phyloP scores from a whole-genome alignment of 177 flowering plant genomes.

The Viscum album region DNA sequence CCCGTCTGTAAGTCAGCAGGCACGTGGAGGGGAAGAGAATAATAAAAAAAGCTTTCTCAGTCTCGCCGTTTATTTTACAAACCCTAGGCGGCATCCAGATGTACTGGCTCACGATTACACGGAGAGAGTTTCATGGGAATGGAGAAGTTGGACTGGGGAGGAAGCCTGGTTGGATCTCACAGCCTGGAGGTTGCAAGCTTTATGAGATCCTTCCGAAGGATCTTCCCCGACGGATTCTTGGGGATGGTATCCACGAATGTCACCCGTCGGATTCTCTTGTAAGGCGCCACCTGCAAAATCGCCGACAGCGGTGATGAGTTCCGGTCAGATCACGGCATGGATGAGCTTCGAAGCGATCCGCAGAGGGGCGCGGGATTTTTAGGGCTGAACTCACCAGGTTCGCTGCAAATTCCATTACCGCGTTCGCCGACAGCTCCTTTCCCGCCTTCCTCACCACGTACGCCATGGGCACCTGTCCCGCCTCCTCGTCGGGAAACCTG shows the following conservation, averaged over 20 bases:
- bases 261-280: conserved; percentile 65
- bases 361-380: too few species aligned
- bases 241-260: conserved; percentile 55
- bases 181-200: conserved; percentile 57
- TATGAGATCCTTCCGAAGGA: conserved; percentile 72
- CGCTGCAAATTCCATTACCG: conserved; percentile 55
- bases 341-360: too few species aligned
- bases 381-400: conserved; percentile 36
- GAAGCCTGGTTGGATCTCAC: conserved; percentile 16
- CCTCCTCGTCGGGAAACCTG: conserved; percentile 74
- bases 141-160: too few species aligned
- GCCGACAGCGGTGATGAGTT: too few species aligned
- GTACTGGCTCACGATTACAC: too few species aligned
- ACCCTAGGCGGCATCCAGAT: too few species aligned
- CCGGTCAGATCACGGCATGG: too few species aligned
- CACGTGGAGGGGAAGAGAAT: too few species aligned
- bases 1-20: too few species aligned
- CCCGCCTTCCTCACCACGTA: conserved; percentile 58
- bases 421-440: conserved; percentile 29
- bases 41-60: too few species aligned
- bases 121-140: too few species aligned
- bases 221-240: conserved; percentile 77
- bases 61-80: too few species aligned
- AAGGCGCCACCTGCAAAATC: conserved; percentile 61
- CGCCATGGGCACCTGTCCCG: conserved; percentile 82